phyloP scores from a whole-genome alignment of 257 asterid species.

The Nicotiana otophora region DNA sequence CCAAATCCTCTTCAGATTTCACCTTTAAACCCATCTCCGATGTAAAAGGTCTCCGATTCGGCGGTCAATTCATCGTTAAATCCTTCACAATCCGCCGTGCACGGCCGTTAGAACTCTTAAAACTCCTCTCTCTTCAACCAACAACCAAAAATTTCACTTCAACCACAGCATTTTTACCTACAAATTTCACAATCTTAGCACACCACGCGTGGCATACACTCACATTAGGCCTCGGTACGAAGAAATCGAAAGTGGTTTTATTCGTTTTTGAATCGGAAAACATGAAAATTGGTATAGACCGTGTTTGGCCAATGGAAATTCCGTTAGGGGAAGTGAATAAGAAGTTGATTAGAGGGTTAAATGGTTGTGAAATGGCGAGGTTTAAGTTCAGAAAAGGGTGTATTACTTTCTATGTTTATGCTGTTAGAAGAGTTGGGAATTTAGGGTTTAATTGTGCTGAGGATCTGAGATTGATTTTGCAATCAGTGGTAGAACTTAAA shows the following conservation, averaged over 20 bases:
- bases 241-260: constrained; percentile 70
- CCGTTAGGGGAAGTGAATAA: constrained; percentile 89
- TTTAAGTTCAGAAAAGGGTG: constrained; percentile 92
- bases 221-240: constrained; percentile 85
- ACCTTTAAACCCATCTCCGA: constrained; percentile 60
- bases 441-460: constrained; percentile 61
- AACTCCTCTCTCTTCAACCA: constrained; percentile 64
- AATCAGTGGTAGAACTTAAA: constrained; percentile 70
- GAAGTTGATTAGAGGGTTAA: constrained; percentile 61
- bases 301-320: constrained; percentile 80
- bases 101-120: constrained; percentile 54
- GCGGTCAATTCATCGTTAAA: constrained; percentile 87
- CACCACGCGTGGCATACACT: constrained; percentile 99
- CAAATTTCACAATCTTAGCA: constrained; percentile 93
- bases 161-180: constrained; percentile 70
- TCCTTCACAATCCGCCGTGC: constrained; percentile 94
- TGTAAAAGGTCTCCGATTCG: constrained; percentile 89
- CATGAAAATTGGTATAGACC: constrained; percentile 50
- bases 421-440: constrained; percentile 61
- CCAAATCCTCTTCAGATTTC: constrained; percentile 51
- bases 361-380: constrained; percentile 76
- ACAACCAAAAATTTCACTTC: constrained; percentile 43
- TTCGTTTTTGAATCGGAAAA: constrained; percentile 83
- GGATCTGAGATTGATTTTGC: constrained; percentile 60
- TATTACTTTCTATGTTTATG: constrained; percentile 83